phyloP scores from a whole-genome alignment of 805 yeast genomes.

The Candida easanensis region DNA sequence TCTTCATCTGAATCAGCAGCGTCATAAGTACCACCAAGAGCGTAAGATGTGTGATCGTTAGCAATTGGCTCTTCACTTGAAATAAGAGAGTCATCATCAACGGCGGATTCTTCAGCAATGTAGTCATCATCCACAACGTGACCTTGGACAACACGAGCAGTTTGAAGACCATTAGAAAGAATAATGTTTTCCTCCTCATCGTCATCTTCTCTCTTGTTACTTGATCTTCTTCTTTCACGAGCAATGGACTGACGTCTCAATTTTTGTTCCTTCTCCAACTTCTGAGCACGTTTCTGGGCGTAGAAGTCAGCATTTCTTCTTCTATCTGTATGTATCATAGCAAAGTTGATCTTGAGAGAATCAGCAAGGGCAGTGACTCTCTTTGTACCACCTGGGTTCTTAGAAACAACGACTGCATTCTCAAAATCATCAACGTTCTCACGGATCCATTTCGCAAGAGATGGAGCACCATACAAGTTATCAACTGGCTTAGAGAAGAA shows the following conservation, averaged over 20 bases:
- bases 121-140: slow-evolving; percentile 92
- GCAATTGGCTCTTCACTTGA: slow-evolving; percentile 28
- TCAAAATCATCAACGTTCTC: slow-evolving; percentile 83
- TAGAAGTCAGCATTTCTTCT: slow-evolving; percentile 75
- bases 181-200: slow-evolving; percentile 66
- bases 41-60: slow-evolving; percentile 42
- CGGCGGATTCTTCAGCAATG: slow-evolving; percentile 32
- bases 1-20: slow-evolving; percentile 86
- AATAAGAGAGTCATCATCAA: slow-evolving; percentile 31
- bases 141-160: slow-evolving; percentile 94
- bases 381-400: slow-evolving; percentile 98
- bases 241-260: slow-evolving; percentile 47
- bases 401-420: slow-evolving; percentile 94
- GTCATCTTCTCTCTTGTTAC: slow-evolving; percentile 40
- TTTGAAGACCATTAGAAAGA: slow-evolving; percentile 78
- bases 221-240: slow-evolving; percentile 39
- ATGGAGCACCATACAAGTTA: slow-evolving; percentile 93
- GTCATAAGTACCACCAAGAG: slow-evolving; percentile 78
- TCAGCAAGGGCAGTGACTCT: slow-evolving; percentile 98
- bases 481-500: slow-evolving; percentile 97
- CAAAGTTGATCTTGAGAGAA: slow-evolving; percentile 90
- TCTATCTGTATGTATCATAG: slow-evolving; percentile 98
- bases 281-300: slow-evolving; percentile 36
- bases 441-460: slow-evolving; percentile 92
- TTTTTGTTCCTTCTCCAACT: slow-evolving; percentile 30